Percentiles rank a stretch among this genome's conserved stretches.
Conservation (phyloP, 73 alveolate genomes). For the Paramecium biaurelia region DNA sequence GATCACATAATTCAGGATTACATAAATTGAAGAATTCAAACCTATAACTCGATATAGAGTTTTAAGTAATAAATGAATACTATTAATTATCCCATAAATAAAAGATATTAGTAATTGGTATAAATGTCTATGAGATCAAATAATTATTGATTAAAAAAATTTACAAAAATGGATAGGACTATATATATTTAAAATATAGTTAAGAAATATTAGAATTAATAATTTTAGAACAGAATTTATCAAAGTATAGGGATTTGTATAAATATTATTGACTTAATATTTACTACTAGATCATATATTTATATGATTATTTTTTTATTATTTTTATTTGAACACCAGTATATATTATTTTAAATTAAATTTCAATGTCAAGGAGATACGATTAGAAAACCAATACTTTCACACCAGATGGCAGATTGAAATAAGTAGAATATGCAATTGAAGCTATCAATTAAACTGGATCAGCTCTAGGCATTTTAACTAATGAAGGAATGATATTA, state of each 20-base stretch:
- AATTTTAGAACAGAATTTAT: background rate
- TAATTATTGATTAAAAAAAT: no score
- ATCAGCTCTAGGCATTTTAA: slow-evolving; percentile 70
- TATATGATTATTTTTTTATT: background rate
- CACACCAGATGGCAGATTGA: slow-evolving; percentile 85
- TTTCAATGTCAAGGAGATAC: slow-evolving; percentile 77
- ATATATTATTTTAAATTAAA: background rate
- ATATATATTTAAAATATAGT: background rate
- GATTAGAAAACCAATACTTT: slow-evolving; percentile 85
- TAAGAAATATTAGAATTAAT: background rate
- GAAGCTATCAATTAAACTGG: slow-evolving; percentile 78
- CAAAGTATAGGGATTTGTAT: background rate
- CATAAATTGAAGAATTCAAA: background rate
- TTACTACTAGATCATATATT: background rate
- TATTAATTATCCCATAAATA: no score
- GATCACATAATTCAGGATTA: background rate
- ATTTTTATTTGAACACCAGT: slow-evolving; percentile 13
- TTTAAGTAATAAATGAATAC: background rate
- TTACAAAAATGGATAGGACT: background rate
- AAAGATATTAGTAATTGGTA: background rate
- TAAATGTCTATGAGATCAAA: no score
- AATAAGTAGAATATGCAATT: slow-evolving; percentile 75
- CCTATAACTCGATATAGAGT: background rate
- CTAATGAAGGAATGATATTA: slow-evolving; percentile 74
- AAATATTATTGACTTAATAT: background rate